Base-by-base conservation (phyloP, 208 protist species). In the Tritrichomonas foetus region DNA sequence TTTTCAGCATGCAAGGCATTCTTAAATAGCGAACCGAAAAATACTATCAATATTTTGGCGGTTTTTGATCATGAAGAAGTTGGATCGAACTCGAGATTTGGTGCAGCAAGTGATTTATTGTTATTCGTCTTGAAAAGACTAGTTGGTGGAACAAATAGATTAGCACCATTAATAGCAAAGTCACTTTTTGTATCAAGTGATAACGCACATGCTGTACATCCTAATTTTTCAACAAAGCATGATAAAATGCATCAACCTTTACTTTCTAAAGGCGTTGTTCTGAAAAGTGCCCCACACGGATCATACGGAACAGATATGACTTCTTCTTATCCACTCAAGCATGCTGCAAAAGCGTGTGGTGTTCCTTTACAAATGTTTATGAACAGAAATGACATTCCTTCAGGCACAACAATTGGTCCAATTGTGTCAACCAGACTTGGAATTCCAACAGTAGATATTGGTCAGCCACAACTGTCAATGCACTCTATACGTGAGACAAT, bases 41-140 rank as follows among this genome's bases (percentile, higher is more conserved):
- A 93, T 47, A 64, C 30, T 27, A 41, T 93, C 27, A 41, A 41
- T 8, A 16, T 93, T 49, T 93, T 66, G 30, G 47, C 20, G 44
- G 49, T 57, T 50, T 93, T 93, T n/a, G 82, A 93, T 66, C 3
- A 93, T 93, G 82, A 93, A 66, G 82, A 93, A 66, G 33, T 93
- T 66, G 82, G 82, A 14, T 66, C 50, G 22, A 3, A 93, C 1
- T 39, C 82, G 3, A 3, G 27, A 9, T 25, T 11, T 66, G 82
- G 82, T 13, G 82, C 82, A n/a, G 2, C 20, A 3, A 9, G 36
- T 50, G 27, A 64, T 44, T n/a, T 93, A 20, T 22, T 93, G 0
- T 8, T 27, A 53, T 49, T 20, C 9, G 11, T 53, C 25, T n/a
- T 84, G 16, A 84, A 20, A n/a, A 33, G 74, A 30, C 0, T 84